Percentiles rank a stretch among this genome's conserved stretches.
These are phyloP conservation scores for Aspergillus carlsbadensis DNA, from an alignment of 495 filamentous ascomycete species.

Conservation along the genomic window DNA sequence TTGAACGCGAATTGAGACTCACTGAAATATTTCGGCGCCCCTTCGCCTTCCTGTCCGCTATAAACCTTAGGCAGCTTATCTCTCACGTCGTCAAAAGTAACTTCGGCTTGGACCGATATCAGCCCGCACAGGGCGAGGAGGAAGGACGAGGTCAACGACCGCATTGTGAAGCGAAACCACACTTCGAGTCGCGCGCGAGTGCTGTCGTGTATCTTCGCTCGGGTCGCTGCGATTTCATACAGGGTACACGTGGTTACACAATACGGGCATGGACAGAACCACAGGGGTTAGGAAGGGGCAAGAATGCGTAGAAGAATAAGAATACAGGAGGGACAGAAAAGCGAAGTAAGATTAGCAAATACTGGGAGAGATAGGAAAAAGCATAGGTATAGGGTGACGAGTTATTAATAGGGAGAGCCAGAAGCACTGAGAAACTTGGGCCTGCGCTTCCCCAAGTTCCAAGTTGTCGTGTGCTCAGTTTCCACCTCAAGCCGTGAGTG, in stretches of 20 bases:
- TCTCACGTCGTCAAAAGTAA: slow-evolving; percentile 45
- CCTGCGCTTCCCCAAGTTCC: not conserved
- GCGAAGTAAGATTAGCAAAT: not conserved
- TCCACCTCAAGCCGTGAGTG: not conserved
- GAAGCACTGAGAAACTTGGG: not conserved
- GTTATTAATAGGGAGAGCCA: not conserved
- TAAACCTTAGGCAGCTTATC: slow-evolving; percentile 45
- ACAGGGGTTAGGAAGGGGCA: not conserved
- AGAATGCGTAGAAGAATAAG: not conserved
- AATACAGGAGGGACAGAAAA: not conserved
- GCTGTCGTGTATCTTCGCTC: not conserved
- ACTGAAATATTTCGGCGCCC: slow-evolving; percentile 58
- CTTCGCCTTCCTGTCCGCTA: slow-evolving; percentile 45
- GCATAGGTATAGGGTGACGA: not conserved
- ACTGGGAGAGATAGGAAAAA: slow-evolving; percentile 4
- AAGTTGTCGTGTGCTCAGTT: slow-evolving; percentile 1
- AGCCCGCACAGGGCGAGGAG: slow-evolving; percentile 25
- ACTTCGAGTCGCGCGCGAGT: not conserved
- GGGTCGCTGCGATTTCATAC: not conserved
- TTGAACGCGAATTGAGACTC: slow-evolving; percentile 26
- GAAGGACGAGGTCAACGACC: slow-evolving; percentile 12
- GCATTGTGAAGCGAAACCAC: slow-evolving; percentile 9
- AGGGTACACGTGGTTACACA: slow-evolving; percentile 1
- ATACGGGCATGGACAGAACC: not conserved
- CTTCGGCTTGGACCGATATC: slow-evolving; percentile 17